Evolutionary conservation across 1,284 basidiomycete genomes (phyloP).

Genomic region (Wallemia hederae): DNA sequence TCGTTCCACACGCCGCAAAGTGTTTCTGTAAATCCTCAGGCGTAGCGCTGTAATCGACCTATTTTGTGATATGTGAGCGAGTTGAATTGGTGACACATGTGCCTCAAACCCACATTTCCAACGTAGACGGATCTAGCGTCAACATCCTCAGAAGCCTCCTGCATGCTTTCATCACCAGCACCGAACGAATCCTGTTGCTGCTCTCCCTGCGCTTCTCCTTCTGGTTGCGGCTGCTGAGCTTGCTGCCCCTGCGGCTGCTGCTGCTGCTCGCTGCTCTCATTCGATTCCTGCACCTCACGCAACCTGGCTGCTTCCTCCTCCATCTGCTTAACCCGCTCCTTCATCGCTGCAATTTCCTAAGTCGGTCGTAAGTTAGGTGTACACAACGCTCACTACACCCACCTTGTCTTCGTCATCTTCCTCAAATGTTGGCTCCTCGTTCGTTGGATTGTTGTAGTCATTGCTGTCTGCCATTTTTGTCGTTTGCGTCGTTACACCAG

Average conservation of each 20-base stretch:
- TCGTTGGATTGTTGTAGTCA: neutral
- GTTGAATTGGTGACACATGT: too few species aligned
- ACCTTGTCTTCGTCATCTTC: slow-evolving; percentile 1
- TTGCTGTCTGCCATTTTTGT: neutral
- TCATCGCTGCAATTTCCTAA: slow-evolving; percentile 35
- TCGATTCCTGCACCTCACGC: slow-evolving; percentile 65
- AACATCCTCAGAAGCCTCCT: slow-evolving; percentile 29
- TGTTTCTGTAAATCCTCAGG: slow-evolving; percentile 96
- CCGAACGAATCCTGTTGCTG: neutral
- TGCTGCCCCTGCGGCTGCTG: slow-evolving; percentile 12
- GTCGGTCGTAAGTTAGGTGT: neutral
- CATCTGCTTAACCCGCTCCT: slow-evolving; percentile 67
- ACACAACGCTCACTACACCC: neutral
- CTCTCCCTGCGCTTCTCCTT: neutral
- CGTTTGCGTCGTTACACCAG: too few species aligned
- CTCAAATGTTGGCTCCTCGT: slow-evolving; percentile 1
- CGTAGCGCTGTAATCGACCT: slow-evolving; percentile 95
- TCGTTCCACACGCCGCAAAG: slow-evolving; percentile 89
- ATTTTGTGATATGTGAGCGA: too few species aligned
- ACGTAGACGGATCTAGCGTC: slow-evolving; percentile 80
- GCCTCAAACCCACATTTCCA: slow-evolving; percentile 47
- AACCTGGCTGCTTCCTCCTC: slow-evolving; percentile 66
- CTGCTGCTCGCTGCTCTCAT: slow-evolving; percentile 24
- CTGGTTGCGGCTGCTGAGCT: slow-evolving; percentile 32
- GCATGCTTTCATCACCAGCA: slow-evolving; percentile 10